Evolutionary conservation across 306 rosid genomes (phyloP).

Genomic region (Castanea crenata): DNA sequence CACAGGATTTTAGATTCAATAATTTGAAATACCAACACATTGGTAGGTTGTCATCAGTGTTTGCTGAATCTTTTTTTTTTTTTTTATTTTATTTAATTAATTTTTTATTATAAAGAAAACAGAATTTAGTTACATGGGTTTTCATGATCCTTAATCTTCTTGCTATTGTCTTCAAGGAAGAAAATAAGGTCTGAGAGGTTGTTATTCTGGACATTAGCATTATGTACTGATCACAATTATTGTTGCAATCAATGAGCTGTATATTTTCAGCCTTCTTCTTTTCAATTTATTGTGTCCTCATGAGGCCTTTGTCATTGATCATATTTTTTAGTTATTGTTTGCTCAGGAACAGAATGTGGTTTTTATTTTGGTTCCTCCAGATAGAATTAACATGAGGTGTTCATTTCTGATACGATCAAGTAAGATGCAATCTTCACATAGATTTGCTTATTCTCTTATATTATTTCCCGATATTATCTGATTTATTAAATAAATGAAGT

Average conservation of each 20-base stretch:
- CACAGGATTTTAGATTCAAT: constrained; percentile 61
- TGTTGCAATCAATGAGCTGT: constrained; percentile 14
- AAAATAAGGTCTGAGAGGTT: constrained; percentile 48
- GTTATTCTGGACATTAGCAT: constrained; percentile 24
- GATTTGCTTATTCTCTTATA: too few relatives aligned
- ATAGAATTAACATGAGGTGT: too few relatives aligned
- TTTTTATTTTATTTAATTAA: too few relatives aligned
- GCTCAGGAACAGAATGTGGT: background rate
- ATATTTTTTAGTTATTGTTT: background rate
- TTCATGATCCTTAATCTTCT: constrained; percentile 37
- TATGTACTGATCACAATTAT: constrained; percentile 26
- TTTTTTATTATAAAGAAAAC: constrained; percentile 27
- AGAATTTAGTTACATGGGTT: constrained; percentile 43
- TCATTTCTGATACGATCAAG: background rate
- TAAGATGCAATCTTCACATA: background rate
- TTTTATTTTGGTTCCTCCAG: too few relatives aligned
- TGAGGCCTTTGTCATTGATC: background rate
- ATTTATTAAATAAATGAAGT: too few relatives aligned
- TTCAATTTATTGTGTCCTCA: background rate
- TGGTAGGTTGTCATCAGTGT: constrained; percentile 45
- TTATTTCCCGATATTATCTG: too few relatives aligned
- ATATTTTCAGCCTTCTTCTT: background rate
- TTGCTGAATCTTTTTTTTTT: constrained; percentile 36
- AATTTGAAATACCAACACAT: constrained; percentile 62
- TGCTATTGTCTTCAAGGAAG: constrained; percentile 32